These are phyloP conservation scores for Aspergillus funiculosus DNA, from an alignment of 495 filamentous ascomycete species.

Conservation along the genomic window DNA sequence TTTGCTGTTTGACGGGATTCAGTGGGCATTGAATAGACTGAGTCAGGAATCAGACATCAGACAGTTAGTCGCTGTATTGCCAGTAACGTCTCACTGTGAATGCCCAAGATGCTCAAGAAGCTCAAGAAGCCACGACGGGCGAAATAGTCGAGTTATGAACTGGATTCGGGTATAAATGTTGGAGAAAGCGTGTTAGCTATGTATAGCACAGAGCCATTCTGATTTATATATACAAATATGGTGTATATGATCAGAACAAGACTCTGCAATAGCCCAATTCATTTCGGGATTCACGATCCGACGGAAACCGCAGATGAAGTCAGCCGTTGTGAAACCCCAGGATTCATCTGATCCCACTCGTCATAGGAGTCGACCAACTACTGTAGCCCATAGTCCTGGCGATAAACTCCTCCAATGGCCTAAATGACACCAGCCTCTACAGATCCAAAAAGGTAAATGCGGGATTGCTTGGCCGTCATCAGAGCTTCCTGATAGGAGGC, in stretches of 20 bases:
- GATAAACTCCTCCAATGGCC: slow-evolving; percentile 11
- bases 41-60: too few species aligned
- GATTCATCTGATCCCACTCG: slow-evolving; percentile 40
- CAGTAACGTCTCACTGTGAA: too few species aligned
- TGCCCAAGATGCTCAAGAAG: too few species aligned
- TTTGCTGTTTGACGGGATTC: slow-evolving; percentile 25
- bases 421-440: slow-evolving; percentile 22
- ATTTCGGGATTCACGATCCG: slow-evolving; percentile 33
- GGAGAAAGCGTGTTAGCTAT: slow-evolving; percentile 1
- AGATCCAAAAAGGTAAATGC: slow-evolving; percentile 19
- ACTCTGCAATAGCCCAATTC: slow-evolving; percentile 23
- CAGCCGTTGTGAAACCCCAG: slow-evolving; percentile 45
- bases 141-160: not conserved
- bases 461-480: slow-evolving; percentile 18
- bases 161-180: not conserved
- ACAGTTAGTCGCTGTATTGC: too few species aligned
- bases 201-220: slow-evolving; percentile 7
- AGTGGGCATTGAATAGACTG: slow-evolving; percentile 33
- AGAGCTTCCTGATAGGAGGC: slow-evolving; percentile 22
- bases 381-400: slow-evolving; percentile 5
- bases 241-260: slow-evolving; percentile 4
- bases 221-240: slow-evolving; percentile 12
- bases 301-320: slow-evolving; percentile 37
- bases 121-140: not conserved
- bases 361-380: slow-evolving; percentile 23